Conservation (phyloP, 768 basidiomycete genomes). For the Clathrus columnatus region DNA sequence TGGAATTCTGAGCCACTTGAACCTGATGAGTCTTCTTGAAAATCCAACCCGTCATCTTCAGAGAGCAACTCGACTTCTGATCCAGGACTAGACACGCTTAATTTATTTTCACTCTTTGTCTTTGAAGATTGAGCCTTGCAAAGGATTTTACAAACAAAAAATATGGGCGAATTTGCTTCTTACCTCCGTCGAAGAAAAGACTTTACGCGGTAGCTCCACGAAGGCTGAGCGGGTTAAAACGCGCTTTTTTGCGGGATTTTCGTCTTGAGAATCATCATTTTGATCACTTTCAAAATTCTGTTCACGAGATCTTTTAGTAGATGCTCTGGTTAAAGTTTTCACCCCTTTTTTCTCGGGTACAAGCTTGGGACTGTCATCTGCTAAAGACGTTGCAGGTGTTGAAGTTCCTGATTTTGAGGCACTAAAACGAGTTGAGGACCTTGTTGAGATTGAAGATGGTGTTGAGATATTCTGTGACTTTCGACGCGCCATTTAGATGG, state of each 20-base stretch:
- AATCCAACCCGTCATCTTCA: constrained; percentile 33
- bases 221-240: not conserved
- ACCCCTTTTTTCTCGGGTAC: not conserved
- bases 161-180: not conserved
- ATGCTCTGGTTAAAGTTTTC: not conserved
- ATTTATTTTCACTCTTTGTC: not conserved
- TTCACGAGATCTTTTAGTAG: constrained; percentile 1
- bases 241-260: constrained; percentile 1
- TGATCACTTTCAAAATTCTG: constrained; percentile 1
- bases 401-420: constrained; percentile 1
- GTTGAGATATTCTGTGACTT: not conserved
- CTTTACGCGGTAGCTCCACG: constrained; percentile 1
- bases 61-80: constrained; percentile 13
- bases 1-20: constrained; percentile 58
- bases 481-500: constrained; percentile 4
- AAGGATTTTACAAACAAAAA: not conserved
- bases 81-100: not conserved
- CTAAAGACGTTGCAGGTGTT: constrained; percentile 6
- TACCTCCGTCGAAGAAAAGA: not conserved
- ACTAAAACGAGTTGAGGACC: constrained; percentile 6
- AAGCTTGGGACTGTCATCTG: not conserved
- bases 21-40: constrained; percentile 41
- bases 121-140: not conserved
- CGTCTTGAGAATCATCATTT: not conserved
- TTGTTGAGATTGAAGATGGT: constrained; percentile 2